phyloP scores from a whole-genome alignment of 2,329 filamentous ascomycete genomes.

The Fusarium aywerte region DNA sequence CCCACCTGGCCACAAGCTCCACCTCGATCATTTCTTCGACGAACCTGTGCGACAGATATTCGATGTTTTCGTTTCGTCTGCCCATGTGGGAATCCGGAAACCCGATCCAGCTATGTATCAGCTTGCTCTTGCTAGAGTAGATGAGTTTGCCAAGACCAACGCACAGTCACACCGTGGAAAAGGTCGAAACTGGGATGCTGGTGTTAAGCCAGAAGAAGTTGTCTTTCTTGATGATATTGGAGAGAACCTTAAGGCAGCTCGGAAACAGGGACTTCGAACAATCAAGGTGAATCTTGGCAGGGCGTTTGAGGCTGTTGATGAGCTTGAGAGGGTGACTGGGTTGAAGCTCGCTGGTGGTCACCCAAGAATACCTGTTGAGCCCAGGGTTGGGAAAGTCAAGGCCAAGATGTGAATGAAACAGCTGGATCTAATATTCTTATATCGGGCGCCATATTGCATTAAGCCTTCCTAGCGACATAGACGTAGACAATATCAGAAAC shows the following conservation, averaged over 20 bases:
- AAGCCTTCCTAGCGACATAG: slow-evolving; percentile 46
- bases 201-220: slow-evolving; percentile 73
- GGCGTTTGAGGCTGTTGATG: slow-evolving; percentile 81
- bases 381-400: slow-evolving; percentile 49
- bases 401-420: slow-evolving; percentile 55
- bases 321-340: slow-evolving; percentile 80
- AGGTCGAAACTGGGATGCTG: slow-evolving; percentile 57
- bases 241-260: slow-evolving; percentile 86
- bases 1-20: slow-evolving; percentile 76
- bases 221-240: slow-evolving; percentile 96
- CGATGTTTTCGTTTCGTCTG: slow-evolving; percentile 87
- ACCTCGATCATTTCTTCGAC: slow-evolving; percentile 59
- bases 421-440: too few species aligned
- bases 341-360: slow-evolving; percentile 68
- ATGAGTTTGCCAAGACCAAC: slow-evolving; percentile 69
- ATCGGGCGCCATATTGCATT: not conserved
- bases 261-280: slow-evolving; percentile 78
- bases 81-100: slow-evolving; percentile 88
- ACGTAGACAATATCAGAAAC: slow-evolving; percentile 47
- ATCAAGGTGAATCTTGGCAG: slow-evolving; percentile 85
- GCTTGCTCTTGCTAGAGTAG: slow-evolving; percentile 73
- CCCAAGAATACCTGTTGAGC: slow-evolving; percentile 60
- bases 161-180: slow-evolving; percentile 53
- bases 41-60: slow-evolving; percentile 75
- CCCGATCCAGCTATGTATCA: slow-evolving; percentile 86